Percentiles rank a stretch among this genome's conserved stretches.
Evolutionary conservation across 257 asterid species (phyloP).

Genomic region (Plectranthus barbatus): DNA sequence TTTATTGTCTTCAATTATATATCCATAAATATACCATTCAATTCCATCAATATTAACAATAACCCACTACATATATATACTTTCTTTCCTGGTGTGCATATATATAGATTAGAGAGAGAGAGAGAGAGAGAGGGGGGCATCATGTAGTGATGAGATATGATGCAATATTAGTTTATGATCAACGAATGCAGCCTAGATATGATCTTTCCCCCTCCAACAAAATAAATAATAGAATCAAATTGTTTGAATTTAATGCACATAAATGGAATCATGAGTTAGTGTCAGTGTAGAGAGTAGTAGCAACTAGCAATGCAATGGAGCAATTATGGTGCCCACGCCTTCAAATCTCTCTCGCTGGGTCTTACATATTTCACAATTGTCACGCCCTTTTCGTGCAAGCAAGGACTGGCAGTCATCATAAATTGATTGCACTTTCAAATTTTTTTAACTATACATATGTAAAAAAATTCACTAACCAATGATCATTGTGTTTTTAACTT

Average conservation of each 20-base stretch:
- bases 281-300: too few species aligned
- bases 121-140: too few species aligned
- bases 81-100: too few species aligned
- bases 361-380: background rate
- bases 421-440: background rate
- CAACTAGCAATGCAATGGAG: too few species aligned
- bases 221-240: too few species aligned
- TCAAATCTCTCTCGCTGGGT: background rate
- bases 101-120: too few species aligned
- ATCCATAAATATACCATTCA: background rate
- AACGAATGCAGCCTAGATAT: too few species aligned
- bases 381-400: constrained; percentile 12
- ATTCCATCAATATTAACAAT: background rate
- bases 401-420: background rate
- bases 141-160: too few species aligned
- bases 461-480: background rate
- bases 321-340: background rate
- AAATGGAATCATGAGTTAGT: too few species aligned
- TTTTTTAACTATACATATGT: background rate
- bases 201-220: too few species aligned
- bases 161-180: too few species aligned
- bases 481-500: background rate
- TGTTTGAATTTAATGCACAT: too few species aligned
- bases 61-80: background rate
- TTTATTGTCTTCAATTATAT: background rate